Conservation (phyloP, 2,329 filamentous ascomycete genomes). For the Sarocladiaceae sp. region DNA sequence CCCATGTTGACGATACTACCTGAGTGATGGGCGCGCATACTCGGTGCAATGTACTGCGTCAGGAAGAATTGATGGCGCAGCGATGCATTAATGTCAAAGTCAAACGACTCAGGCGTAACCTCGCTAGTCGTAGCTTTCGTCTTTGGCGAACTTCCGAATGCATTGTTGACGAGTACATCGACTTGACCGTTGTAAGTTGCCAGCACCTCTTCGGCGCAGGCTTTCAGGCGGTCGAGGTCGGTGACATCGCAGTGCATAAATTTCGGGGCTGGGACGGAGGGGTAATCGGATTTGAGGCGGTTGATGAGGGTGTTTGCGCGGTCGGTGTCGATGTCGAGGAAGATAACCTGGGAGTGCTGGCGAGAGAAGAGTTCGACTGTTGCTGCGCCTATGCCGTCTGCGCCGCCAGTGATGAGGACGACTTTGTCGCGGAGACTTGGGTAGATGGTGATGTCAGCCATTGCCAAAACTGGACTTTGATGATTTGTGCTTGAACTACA, state of each 20-base stretch:
- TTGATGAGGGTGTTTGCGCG: slow-evolving; percentile 27
- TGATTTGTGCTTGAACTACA: too few species aligned
- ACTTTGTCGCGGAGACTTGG: slow-evolving; percentile 35
- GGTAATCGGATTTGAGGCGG: slow-evolving; percentile 7
- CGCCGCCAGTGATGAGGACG: slow-evolving; percentile 42
- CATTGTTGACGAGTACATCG: slow-evolving; percentile 83
- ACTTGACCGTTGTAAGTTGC: slow-evolving; percentile 34
- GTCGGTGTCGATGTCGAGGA: slow-evolving; percentile 35
- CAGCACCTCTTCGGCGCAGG: slow-evolving; percentile 28
- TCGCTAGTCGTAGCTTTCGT: slow-evolving; percentile 24
- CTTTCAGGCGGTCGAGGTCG: slow-evolving; percentile 27
- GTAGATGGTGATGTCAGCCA: slow-evolving; percentile 24
- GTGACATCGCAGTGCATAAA: slow-evolving; percentile 40
- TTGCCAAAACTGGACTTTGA: too few species aligned
- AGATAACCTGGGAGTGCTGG: slow-evolving; percentile 39
- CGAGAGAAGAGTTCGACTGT: slow-evolving; percentile 39
- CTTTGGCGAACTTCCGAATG: slow-evolving; percentile 40
- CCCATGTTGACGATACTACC: slow-evolving; percentile 54
- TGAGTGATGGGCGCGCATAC: slow-evolving; percentile 37
- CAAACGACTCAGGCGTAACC: slow-evolving; percentile 37
- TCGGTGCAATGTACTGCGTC: slow-evolving; percentile 64
- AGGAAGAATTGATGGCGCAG: slow-evolving; percentile 56
- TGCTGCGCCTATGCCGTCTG: slow-evolving; percentile 41
- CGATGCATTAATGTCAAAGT: slow-evolving; percentile 38
- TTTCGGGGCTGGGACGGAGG: slow-evolving; percentile 21